A percentile compares a stretch with the other conserved stretches of the same genome.
Conservation (phyloP, 257 asterid species). For the Gardenia jasminoides region DNA sequence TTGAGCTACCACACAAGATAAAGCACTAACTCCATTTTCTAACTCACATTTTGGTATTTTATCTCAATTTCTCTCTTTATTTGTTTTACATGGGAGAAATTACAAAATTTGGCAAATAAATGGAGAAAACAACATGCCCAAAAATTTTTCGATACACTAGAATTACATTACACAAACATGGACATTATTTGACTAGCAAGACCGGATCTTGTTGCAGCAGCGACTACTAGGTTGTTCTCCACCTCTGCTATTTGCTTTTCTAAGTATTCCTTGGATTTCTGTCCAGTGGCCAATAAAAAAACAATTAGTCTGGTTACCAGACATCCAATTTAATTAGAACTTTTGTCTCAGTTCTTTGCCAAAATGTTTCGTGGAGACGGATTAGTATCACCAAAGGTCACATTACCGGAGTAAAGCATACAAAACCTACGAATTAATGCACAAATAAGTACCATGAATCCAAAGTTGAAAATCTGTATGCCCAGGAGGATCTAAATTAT, state of each 20-base stretch:
- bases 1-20: too few species aligned
- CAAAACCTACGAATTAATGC: neutral
- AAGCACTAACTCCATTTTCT: neutral
- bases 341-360: neutral
- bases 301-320: neutral
- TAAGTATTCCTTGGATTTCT: slow-evolving; percentile 84
- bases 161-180: slow-evolving; percentile 55
- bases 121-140: neutral
- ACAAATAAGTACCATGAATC: neutral
- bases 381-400: neutral
- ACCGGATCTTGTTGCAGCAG: slow-evolving; percentile 89
- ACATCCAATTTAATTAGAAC: neutral
- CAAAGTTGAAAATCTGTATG: neutral
- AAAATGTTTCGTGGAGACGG: neutral
- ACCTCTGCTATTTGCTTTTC: slow-evolving; percentile 77
- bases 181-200: slow-evolving; percentile 96
- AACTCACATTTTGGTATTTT: neutral
- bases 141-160: neutral
- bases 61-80: too few species aligned
- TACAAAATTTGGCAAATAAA: neutral
- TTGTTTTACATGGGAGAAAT: neutral
- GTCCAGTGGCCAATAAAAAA: slow-evolving; percentile 25
- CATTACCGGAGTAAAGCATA: neutral
- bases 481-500: neutral
- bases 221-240: slow-evolving; percentile 76